Evolutionary conservation across 768 basidiomycete genomes (phyloP), one percentile per base, ranked within the genome.

Genomic region (Boletellus ananiceps): DNA sequence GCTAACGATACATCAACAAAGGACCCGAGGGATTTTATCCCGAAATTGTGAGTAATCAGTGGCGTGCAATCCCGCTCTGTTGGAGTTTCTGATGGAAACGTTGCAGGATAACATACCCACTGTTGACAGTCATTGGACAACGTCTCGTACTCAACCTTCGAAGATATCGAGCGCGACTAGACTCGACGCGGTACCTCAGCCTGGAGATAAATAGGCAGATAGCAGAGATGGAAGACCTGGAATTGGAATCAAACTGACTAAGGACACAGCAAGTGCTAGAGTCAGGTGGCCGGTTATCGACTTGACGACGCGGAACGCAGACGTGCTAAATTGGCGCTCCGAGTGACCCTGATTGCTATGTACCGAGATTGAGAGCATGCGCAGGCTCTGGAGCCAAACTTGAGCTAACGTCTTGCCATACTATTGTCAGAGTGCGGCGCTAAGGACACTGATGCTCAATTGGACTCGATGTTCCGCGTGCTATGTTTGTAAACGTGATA

Each of bases 61-160:
- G 12, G 34, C 4, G n/a, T 15, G 14, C 23, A 1, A 9, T 12
- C 12, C 34, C 5, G 19, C 7, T 4, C 14, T 12, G 23, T 38
- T 29, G 29, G 29, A 8, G 11, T 27, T 15, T 33, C 31, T 40
- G n/a, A 39, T 31, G 29, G 5, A 15, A 16, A 15, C 3, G 34
- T 1, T 8, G 8, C n/a, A 50, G 49, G 19, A 40, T 50, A 5
- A 1, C 49, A 40, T 50, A 33, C 32, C 44, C 44, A 2, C 2
- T 49, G 1, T 35, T 49, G 2, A 31, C 47, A 0, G 16, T 43
- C 25, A 5, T 37, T 12, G 47, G 47, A 7, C 47, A 42, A 31
- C 47, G 47, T 19, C 40, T 49, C 18, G 18, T 49, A 21, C 34
- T 49, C 35, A 49, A 49, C 18, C 25, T 42, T 13, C 47, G 47